Conservation (phyloP, 176 grass and related monocot species). For the Oryza glaberrima region DNA sequence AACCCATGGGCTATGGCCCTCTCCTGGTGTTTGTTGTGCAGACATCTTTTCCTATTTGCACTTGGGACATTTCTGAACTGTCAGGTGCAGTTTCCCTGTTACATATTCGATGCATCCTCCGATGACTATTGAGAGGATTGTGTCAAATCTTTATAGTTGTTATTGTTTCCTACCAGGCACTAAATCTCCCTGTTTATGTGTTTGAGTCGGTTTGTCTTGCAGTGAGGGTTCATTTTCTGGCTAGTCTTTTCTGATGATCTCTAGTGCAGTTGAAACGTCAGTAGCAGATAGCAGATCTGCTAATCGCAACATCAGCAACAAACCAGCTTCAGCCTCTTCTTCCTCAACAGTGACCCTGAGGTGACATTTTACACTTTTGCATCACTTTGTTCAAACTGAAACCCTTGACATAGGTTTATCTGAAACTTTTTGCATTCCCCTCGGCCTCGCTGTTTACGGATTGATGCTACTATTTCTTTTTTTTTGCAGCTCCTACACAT, state of each 20-base stretch:
- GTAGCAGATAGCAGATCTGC: not conserved
- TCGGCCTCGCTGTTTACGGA: not conserved
- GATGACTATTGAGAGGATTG: slow-evolving; percentile 7
- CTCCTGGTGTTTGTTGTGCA: not conserved
- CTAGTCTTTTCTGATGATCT: not conserved
- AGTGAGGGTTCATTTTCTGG: not conserved
- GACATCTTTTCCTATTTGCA: slow-evolving; percentile 11
- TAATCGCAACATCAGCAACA: not conserved
- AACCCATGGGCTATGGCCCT: not conserved
- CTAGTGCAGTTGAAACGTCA: not conserved
- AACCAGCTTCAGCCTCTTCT: slow-evolving; percentile 5
- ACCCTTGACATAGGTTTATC: not conserved
- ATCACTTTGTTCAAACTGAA: not conserved
- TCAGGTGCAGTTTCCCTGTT: slow-evolving; percentile 19
- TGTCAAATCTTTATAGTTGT: not conserved
- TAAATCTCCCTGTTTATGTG: slow-evolving; percentile 4
- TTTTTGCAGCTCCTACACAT: not conserved
- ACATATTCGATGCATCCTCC: not conserved
- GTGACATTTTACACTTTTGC: not conserved
- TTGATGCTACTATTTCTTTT: slow-evolving; percentile 4
- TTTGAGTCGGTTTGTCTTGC: not conserved
- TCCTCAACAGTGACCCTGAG: not conserved
- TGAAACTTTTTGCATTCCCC: not conserved
- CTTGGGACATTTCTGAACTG: not conserved
- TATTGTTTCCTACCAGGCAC: slow-evolving; percentile 21